These are phyloP conservation scores for Penicillium sp. DNA, from an alignment of 2,329 filamentous ascomycete genomes.

Conservation along the genomic window DNA sequence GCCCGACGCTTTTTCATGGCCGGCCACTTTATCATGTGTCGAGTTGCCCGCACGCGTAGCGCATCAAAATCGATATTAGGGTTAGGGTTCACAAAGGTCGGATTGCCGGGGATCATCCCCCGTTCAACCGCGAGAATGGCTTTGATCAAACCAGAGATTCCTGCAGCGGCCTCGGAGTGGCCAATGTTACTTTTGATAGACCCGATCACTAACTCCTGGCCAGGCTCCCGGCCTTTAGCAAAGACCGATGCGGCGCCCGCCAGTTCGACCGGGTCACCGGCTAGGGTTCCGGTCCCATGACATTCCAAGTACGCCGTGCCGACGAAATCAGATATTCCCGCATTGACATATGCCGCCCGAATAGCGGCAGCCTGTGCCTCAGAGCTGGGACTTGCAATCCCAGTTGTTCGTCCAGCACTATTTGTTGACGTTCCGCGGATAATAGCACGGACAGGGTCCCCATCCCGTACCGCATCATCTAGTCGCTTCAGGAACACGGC, in stretches of 20 bases:
- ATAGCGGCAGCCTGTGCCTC: slow-evolving; percentile 30
- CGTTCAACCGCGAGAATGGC: not conserved
- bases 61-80: not conserved
- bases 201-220: not conserved
- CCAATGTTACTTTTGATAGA: not conserved
- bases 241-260: not conserved
- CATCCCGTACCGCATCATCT: not conserved
- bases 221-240: not conserved
- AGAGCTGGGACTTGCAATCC: slow-evolving; percentile 41
- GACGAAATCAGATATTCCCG: slow-evolving; percentile 17
- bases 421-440: slow-evolving; percentile 31
- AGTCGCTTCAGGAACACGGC: not conserved
- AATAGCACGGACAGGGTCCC: not conserved
- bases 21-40: not conserved
- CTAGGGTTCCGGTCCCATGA: not conserved
- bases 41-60: not conserved
- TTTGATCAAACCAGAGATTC: not conserved
- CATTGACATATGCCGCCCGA: slow-evolving; percentile 19
- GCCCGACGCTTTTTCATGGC: not conserved
- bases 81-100: not conserved
- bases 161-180: not conserved
- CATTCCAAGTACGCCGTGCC: not conserved
- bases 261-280: not conserved
- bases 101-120: not conserved
- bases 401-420: slow-evolving; percentile 44